A percentile compares a stretch with the other conserved stretches of the same genome.
These are phyloP conservation scores for Ogataea hybrid DNA, from an alignment of 1,139 yeast species.

Conservation along the genomic window DNA sequence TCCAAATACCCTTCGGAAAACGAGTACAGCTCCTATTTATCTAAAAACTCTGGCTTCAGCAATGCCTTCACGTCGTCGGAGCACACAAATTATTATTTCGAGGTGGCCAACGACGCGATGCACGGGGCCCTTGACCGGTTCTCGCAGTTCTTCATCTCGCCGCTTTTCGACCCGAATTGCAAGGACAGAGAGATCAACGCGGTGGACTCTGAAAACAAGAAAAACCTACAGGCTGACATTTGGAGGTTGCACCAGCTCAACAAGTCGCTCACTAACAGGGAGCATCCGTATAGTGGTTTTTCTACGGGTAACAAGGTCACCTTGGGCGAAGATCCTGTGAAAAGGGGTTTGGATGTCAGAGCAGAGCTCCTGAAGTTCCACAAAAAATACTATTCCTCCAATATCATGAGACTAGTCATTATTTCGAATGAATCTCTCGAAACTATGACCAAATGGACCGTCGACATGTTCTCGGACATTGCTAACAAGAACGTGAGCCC, in stretches of 20 bases:
- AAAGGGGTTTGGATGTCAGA: constrained; percentile 55
- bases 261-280: constrained; percentile 65
- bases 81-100: constrained; percentile 90
- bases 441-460: constrained; percentile 67
- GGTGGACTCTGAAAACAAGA: constrained; percentile 93
- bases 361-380: constrained; percentile 64
- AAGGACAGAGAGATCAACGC: constrained; percentile 93
- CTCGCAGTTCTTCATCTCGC: constrained; percentile 86
- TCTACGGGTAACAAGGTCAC: constrained; percentile 73
- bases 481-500: constrained; percentile 52
- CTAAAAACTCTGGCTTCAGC: constrained; percentile 63
- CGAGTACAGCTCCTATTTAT: constrained; percentile 75
- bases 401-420: constrained; percentile 83
- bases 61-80: constrained; percentile 84
- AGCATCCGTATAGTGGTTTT: constrained; percentile 73
- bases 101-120: constrained; percentile 69
- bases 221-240: constrained; percentile 82
- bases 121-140: constrained; percentile 91
- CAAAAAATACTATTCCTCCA: constrained; percentile 62
- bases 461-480: constrained; percentile 62
- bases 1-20: constrained; percentile 87
- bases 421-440: constrained; percentile 81
- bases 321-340: constrained; percentile 53
- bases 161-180: constrained; percentile 76
- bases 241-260: constrained; percentile 91